A percentile compares a stretch with the other conserved stretches of the same genome.
Conservation (phyloP, 2,329 filamentous ascomycete genomes). For the Ophiosphaerella herpotricha region DNA sequence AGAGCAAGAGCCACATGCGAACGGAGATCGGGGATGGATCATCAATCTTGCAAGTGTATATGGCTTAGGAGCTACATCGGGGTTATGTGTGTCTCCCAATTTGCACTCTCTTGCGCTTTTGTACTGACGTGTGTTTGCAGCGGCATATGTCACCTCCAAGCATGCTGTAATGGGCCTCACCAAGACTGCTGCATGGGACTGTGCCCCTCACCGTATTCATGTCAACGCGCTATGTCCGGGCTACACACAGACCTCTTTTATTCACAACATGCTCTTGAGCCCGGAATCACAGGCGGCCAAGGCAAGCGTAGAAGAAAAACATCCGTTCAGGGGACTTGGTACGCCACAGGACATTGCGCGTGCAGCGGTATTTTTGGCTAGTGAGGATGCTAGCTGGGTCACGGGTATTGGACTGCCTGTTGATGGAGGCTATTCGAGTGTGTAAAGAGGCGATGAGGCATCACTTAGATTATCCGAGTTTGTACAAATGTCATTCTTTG, state of each 20-base stretch:
- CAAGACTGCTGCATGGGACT: constrained; percentile 55
- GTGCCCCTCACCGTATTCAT: constrained; percentile 55
- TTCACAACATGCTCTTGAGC: constrained; percentile 15
- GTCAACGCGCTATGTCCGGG: constrained; percentile 61
- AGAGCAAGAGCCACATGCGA: constrained; percentile 47
- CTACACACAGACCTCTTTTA: constrained; percentile 43
- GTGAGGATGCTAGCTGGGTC: constrained; percentile 53
- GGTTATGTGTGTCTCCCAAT: constrained; percentile 26
- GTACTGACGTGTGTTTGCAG: neutral
- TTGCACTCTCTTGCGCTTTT: neutral
- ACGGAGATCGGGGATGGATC: constrained; percentile 55
- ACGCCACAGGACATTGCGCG: constrained; percentile 39
- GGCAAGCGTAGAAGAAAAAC: constrained; percentile 17
- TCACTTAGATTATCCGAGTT: too few relatives aligned
- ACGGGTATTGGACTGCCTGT: constrained; percentile 52
- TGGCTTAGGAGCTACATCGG: constrained; percentile 48
- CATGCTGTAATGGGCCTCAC: constrained; percentile 58
- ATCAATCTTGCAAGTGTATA: constrained; percentile 60
- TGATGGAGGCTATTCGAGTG: constrained; percentile 51
- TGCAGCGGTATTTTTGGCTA: constrained; percentile 53
- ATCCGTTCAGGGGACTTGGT: constrained; percentile 40
- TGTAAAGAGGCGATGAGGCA: constrained; percentile 8
- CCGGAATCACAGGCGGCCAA: constrained; percentile 10
- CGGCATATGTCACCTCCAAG: constrained; percentile 54
- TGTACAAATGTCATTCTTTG: too few relatives aligned